These are phyloP conservation scores for Pestalotiopsis sp. DNA, from an alignment of 2,329 filamentous ascomycete genomes.

Conservation along the genomic window DNA sequence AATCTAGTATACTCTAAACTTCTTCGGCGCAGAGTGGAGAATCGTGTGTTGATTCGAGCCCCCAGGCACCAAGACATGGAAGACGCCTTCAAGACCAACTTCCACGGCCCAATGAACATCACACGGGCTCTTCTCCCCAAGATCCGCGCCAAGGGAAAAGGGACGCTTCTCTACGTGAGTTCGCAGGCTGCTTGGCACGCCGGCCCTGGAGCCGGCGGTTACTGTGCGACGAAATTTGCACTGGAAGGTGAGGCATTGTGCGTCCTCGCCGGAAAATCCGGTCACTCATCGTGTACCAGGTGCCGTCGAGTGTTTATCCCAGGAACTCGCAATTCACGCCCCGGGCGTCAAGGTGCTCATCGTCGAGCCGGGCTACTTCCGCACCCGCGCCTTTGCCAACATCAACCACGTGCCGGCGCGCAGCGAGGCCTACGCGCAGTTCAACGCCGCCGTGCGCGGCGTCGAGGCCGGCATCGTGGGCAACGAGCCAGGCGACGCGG, in stretches of 20 bases:
- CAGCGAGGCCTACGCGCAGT: slow-evolving; percentile 29
- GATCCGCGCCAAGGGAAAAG: slow-evolving; percentile 25
- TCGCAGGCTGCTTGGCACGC: slow-evolving; percentile 32
- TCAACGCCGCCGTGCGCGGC: slow-evolving; percentile 30
- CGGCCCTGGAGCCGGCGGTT: slow-evolving; percentile 12
- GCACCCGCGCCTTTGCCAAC: slow-evolving; percentile 41
- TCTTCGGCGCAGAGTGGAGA: slow-evolving; percentile 11
- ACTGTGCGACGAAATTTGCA: slow-evolving; percentile 8
- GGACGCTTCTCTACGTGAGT: slow-evolving; percentile 32
- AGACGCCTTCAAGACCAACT: slow-evolving; percentile 35
- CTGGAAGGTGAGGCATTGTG: not conserved
- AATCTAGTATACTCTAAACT: not conserved
- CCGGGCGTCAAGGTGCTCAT: slow-evolving; percentile 38
- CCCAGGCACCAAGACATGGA: slow-evolving; percentile 29
- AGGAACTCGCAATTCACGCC: slow-evolving; percentile 33
- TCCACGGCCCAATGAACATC: slow-evolving; percentile 40
- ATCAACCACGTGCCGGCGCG: slow-evolving; percentile 29
- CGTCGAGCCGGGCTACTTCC: slow-evolving; percentile 45
- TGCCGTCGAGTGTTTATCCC: slow-evolving; percentile 31
- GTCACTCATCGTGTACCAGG: slow-evolving; percentile 16
- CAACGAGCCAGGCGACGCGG: slow-evolving; percentile 52
- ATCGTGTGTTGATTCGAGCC: not conserved
- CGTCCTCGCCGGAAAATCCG: not conserved
- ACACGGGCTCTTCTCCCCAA: slow-evolving; percentile 35
- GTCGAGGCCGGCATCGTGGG: slow-evolving; percentile 15